phyloP scores from a whole-genome alignment of 495 filamentous ascomycete species.

The Trichocladium uniseriatum region DNA sequence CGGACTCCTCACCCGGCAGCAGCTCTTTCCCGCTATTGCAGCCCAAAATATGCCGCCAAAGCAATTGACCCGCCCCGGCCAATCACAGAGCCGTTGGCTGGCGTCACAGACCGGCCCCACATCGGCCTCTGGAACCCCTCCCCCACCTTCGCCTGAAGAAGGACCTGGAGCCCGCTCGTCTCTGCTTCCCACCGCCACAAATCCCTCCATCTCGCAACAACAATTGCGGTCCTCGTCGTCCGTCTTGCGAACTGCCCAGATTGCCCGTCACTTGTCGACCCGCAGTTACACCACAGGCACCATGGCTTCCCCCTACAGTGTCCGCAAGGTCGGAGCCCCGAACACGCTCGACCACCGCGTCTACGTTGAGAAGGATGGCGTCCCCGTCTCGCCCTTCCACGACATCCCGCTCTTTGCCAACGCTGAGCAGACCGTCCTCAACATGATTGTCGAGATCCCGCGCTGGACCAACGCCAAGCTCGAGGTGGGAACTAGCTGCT shows the following conservation, averaged over 20 bases:
- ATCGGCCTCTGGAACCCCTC: slow-evolving; percentile 25
- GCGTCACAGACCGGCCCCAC: slow-evolving; percentile 23
- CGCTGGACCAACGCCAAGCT: slow-evolving; percentile 99
- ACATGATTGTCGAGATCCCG: slow-evolving; percentile 99
- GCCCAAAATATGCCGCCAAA: slow-evolving; percentile 16
- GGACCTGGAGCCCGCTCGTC: slow-evolving; percentile 11
- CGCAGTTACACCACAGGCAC: slow-evolving; percentile 20
- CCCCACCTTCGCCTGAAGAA: slow-evolving; percentile 35
- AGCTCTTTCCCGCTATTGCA: neutral
- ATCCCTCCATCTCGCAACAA: slow-evolving; percentile 19
- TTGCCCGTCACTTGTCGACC: slow-evolving; percentile 47
- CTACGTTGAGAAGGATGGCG: slow-evolving; percentile 95
- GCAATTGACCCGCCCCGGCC: slow-evolving; percentile 17
- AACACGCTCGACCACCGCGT: slow-evolving; percentile 96
- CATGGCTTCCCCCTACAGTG: slow-evolving; percentile 53
- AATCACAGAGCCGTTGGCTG: slow-evolving; percentile 26
- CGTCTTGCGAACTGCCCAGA: slow-evolving; percentile 41
- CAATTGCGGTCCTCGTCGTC: slow-evolving; percentile 18
- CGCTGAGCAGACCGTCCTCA: slow-evolving; percentile 81
- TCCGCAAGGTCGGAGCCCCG: slow-evolving; percentile 78
- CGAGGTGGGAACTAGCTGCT: slow-evolving; percentile 57
- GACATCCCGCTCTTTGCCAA: slow-evolving; percentile 98
- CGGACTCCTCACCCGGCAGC: slow-evolving; percentile 2
- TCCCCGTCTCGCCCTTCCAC: slow-evolving; percentile 91
- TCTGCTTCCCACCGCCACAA: slow-evolving; percentile 7